Evolutionary conservation across 176 grass and related monocot species (phyloP).

Genomic region (Leersia perrieri): DNA sequence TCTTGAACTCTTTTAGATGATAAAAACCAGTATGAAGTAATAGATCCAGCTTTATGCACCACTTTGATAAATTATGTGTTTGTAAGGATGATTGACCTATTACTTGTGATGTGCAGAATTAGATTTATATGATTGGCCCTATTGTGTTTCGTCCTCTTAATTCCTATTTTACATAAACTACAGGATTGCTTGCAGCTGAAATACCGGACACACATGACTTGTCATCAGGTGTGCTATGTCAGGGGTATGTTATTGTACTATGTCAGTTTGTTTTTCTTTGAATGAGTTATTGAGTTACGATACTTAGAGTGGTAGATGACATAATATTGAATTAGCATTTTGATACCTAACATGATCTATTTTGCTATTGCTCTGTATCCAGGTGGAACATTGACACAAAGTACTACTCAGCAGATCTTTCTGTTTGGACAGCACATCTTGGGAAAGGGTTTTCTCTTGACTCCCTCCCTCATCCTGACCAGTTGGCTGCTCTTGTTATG

Average conservation of each 20-base stretch:
- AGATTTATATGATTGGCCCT: not conserved
- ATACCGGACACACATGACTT: slow-evolving; percentile 72
- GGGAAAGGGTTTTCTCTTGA: slow-evolving; percentile 70
- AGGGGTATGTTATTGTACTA: slow-evolving; percentile 62
- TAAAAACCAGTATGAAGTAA: not conserved
- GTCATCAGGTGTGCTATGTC: slow-evolving; percentile 71
- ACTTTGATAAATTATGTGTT: not conserved
- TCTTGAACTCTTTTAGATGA: not conserved
- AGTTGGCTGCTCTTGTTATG: slow-evolving; percentile 73
- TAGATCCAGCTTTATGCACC: not conserved
- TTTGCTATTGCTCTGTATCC: slow-evolving; percentile 31
- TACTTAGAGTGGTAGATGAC: not conserved
- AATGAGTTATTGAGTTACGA: not conserved
- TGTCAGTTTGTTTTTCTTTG: not conserved
- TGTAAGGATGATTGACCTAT: not conserved
- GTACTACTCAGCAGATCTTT: slow-evolving; percentile 88
- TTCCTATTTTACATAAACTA: slow-evolving; percentile 15
- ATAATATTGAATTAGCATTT: not conserved
- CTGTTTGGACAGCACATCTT: slow-evolving; percentile 76
- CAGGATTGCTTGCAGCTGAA: slow-evolving; percentile 70
- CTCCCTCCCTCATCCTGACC: slow-evolving; percentile 50
- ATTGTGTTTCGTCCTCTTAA: not conserved
- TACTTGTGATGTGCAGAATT: not conserved
- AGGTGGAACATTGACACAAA: slow-evolving; percentile 95
- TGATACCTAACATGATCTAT: not conserved